Evolutionary conservation across 2,329 filamentous ascomycete species (phyloP).

Genomic region (Onygenales sp.): DNA sequence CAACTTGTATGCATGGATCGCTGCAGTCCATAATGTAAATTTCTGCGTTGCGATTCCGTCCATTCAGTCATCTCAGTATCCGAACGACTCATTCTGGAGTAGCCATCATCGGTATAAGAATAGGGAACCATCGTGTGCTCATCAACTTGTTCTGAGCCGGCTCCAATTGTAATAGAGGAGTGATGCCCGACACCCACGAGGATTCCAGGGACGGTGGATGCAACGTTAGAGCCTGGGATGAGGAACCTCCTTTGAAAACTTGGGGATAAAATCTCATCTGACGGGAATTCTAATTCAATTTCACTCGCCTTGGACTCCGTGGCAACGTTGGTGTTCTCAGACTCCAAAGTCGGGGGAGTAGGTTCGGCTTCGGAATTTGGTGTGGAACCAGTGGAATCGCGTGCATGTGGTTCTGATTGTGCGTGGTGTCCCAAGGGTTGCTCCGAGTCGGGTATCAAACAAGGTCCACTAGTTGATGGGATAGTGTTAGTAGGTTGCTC

Average conservation of each 20-base stretch:
- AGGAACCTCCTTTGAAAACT: slow-evolving; percentile 8
- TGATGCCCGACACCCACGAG: slow-evolving; percentile 18
- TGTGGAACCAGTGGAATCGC: neutral
- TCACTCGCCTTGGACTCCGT: slow-evolving; percentile 7
- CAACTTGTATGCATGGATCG: neutral
- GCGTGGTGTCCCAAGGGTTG: too few species aligned
- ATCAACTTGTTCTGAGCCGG: slow-evolving; percentile 6
- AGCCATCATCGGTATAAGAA: neutral
- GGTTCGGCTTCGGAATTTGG: neutral
- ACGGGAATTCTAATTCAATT: slow-evolving; percentile 13
- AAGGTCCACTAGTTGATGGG: slow-evolving; percentile 5
- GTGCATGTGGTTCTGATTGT: too few species aligned
- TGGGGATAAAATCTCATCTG: slow-evolving; percentile 3
- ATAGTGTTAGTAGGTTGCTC: slow-evolving; percentile 8
- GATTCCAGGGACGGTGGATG: slow-evolving; percentile 10
- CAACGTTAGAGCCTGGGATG: neutral
- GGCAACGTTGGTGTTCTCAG: too few species aligned
- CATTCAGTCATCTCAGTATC: neutral
- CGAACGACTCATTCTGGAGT: neutral
- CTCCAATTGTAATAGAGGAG: slow-evolving; percentile 11
- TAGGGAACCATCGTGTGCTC: neutral
- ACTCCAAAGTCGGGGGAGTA: neutral
- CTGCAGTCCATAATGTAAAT: neutral
- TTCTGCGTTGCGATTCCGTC: neutral
- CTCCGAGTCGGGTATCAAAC: slow-evolving; percentile 9